Base-by-base conservation (phyloP, 768 basidiomycete species). In the Leccinum boreale region DNA sequence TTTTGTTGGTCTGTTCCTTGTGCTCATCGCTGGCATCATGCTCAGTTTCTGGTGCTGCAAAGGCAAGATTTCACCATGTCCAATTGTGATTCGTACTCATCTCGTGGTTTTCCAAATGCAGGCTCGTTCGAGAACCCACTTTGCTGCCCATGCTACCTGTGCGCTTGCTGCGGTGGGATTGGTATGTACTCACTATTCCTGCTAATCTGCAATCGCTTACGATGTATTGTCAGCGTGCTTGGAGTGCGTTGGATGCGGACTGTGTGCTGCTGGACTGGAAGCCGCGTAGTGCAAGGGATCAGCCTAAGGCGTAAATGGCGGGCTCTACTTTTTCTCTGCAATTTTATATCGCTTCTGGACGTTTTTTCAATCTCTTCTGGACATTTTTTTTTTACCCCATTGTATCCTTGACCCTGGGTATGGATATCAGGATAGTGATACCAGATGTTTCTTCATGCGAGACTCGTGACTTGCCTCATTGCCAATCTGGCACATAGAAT, bases 101-200 rank as follows among this genome's bases (percentile, higher is more conserved):
- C 24, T 36, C n/a, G 23, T 48, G 31, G 24, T 51, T 45, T 29
- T 31, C 44, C 23, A 12, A 57, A 52, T 49, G 21, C 50, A 83
- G 83, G 80, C 15, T 67, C 80, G 0, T 87, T 86, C 63, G 64
- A 82, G 58, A 88, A 88, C 57, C 86, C 86, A 3, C 72, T 80
- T 0, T 87, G 85, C 62, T 86, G 85, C 62, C 86, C 86, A 1
- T 87, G 86, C 64, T 89, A 89, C 67, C 75, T 87, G 8, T 88
- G 86, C 60, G 86, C 86, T 4, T 87, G 85, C 67, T 87, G 85
- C 56, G 86, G 86, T 56, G 86, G 86, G 39, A 76, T 87, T 17
- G 82, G 85, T 85, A 64, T 61, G 75, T 60, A n/a, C 31, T 50
- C 39, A 11, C 7, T 19, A 39, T 31, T 54, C 21, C 21, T n/a